phyloP scores from a whole-genome alignment of 192 early-diverging fungal genomes.

The Geosiphon pyriformis region DNA sequence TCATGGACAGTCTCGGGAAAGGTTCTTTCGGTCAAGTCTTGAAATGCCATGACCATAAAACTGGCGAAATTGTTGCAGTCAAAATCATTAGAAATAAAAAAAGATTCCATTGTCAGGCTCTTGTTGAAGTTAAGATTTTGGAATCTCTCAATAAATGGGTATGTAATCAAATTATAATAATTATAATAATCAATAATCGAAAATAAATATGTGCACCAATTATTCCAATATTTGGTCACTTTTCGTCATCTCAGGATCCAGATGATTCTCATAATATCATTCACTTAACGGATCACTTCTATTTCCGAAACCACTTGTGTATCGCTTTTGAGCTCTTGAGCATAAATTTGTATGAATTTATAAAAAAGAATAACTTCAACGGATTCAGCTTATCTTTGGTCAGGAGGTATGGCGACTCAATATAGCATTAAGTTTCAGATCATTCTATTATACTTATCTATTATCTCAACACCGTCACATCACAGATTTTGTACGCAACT shows the following conservation, averaged over 20 bases:
- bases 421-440: too few species aligned
- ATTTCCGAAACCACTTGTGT: conserved; percentile 94
- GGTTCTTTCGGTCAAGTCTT: conserved; percentile 89
- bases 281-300: conserved; percentile 86
- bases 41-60: conserved; percentile 91
- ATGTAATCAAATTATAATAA: conserved; percentile 5
- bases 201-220: not conserved
- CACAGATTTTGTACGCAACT: conserved; percentile 76
- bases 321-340: conserved; percentile 92
- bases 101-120: conserved; percentile 91
- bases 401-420: conserved; percentile 49
- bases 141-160: conserved; percentile 78
- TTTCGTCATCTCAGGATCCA: conserved; percentile 56
- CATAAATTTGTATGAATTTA: conserved; percentile 95
- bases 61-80: conserved; percentile 77
- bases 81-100: conserved; percentile 96
- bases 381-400: conserved; percentile 79
- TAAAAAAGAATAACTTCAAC: conserved; percentile 87
- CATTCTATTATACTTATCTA: too few species aligned
- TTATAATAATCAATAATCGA: not conserved
- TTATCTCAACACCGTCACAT: too few species aligned
- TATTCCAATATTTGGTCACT: not conserved
- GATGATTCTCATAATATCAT: conserved; percentile 74
- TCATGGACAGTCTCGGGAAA: conserved; percentile 86
- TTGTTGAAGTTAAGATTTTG: conserved; percentile 92